Percentiles rank a stretch among this genome's conserved stretches.
Conservation (phyloP, 805 yeast species). For the Maudiozyma pseudohumilis region DNA sequence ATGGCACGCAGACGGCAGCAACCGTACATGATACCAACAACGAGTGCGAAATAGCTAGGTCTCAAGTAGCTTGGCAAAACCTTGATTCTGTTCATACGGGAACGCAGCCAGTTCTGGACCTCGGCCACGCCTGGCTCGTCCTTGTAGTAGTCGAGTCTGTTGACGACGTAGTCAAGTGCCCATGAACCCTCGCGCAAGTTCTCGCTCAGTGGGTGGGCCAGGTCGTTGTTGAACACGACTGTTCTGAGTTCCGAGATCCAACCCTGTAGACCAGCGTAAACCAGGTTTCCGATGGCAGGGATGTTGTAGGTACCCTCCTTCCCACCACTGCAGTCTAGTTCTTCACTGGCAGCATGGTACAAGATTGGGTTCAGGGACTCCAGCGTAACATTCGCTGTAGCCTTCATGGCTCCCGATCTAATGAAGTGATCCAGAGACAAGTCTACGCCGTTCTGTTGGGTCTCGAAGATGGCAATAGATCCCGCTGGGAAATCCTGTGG, state of each 20-base stretch:
- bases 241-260: constrained; percentile 65
- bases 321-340: constrained; percentile 69
- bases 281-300: constrained; percentile 64
- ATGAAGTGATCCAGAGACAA: constrained; percentile 52
- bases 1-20: constrained; percentile 67
- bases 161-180: constrained; percentile 73
- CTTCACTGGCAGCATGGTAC: constrained; percentile 79
- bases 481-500: constrained; percentile 76
- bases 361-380: constrained; percentile 66
- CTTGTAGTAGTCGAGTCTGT: constrained; percentile 49
- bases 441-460: constrained; percentile 59
- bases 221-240: constrained; percentile 58
- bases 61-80: constrained; percentile 66
- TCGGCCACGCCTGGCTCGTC: constrained; percentile 37
- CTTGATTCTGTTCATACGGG: constrained; percentile 54
- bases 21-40: constrained; percentile 75
- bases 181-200: constrained; percentile 78
- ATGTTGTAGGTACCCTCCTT: constrained; percentile 61
- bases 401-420: constrained; percentile 68
- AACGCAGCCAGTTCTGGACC: constrained; percentile 61
- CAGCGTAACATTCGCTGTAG: constrained; percentile 50
- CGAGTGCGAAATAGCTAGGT: constrained; percentile 80
- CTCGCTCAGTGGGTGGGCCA: constrained; percentile 75
- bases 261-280: constrained; percentile 89
- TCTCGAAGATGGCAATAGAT: constrained; percentile 74